Evolutionary conservation across 768 basidiomycete genomes (phyloP), one percentile per base, ranked within the genome.

Genomic region (Tephrocybe sp.): DNA sequence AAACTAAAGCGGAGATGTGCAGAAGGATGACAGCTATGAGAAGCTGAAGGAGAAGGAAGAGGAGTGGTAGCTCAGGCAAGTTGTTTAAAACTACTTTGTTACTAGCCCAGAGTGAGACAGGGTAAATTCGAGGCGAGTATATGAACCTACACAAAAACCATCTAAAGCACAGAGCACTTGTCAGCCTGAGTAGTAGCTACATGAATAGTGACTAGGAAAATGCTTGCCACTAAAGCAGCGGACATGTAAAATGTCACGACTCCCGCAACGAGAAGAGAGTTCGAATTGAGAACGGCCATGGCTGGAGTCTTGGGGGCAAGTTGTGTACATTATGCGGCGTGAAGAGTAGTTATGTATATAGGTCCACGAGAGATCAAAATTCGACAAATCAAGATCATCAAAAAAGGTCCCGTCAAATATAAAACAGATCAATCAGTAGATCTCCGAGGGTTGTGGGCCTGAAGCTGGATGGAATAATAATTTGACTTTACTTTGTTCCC

Each of bases 231-330:
- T 8, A 91, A 70, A 3, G 88, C 88, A 2, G 87, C 77, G 18
- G 67, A 64, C 87, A 91, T 89, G 71, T 89, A 91, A 67, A 91
- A 91, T 6, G 73, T 55, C 53, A 89, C 86, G 21, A 91, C 88
- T n/a, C 65, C 78, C 13, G 83, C 81, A 39, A 89, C 82, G 63
- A 83, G 73, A 48, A 77, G 53, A 29, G 66, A 67, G 45, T 71
- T 69, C 10, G 68, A 56, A 54, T 51, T 57, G 46, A 61, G 41
- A 52, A 60, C 38, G 45, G 60, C 50, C 71, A 74, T 73, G 42
- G 36, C 59, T 42, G 48, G 47, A 54, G 44, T 42, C 15, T 42
- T 33, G 33, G 15, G 34, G 15, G 36, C 31, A 47, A 25, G 30
- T 18, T 33, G 49, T 29, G 31, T 24, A 4, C 12, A 12, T 19